Evolutionary conservation across 2,329 filamentous ascomycete species (phyloP), one percentile per base, ranked within the genome.

Genomic region (Alternaria dauci): DNA sequence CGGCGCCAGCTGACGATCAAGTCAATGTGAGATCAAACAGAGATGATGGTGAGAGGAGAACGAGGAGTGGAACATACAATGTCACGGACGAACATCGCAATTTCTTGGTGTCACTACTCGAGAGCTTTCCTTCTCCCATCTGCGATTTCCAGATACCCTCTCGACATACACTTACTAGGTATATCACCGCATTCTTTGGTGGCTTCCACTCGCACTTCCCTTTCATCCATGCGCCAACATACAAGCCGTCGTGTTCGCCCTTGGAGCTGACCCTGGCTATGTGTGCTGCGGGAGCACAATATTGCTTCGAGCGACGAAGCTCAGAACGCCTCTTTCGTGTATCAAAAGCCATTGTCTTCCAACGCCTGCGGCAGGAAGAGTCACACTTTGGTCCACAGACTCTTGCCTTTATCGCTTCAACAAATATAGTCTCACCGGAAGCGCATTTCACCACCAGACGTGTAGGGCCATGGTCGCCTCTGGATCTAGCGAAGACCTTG

Each of bases 131-230:
- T 20, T 12, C 54, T 8, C 68, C 70, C 2, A 72, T 74, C 23
- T 65, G 67, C 2, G 52, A 63, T 8, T 76, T 74, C n/a, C 68
- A 69, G 28, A 70, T 76, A 18, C 73, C 73, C 1, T 76, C 73
- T 3, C 67, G 72, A 16, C 72, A 75, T 55, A 66, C 73, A 9
- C 59, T 75, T 16, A 73, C 73, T 3, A 66, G 73, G 26, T 75
- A 76, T 41, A 71, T 76, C 23, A 75, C 71, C 3, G 72, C 71
- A 8, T 76, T 74, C 52, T 76, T 76, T 28, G 50, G 62, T 3
- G 63, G 76, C 34, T 78, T 76, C 41, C 74, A 77, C 16, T 71
- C 71, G 11, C 74, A 77, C 52, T 73, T 75, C 16, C 74, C 74
- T 0, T 76, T 76, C 55, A 72, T 78, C 14, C 74, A 78, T 42